These are phyloP conservation scores for maize (Zea mays) DNA, from an alignment of 176 grass and related monocot genomes.

Conservation along the genomic window Zm-B73-REFERENCE-NAM-5.0 NC_050096.1:218412501-218413000, in stretches of 20 bases:
- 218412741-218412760: no score
- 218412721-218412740: no score
- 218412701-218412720: neutral
- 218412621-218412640: neutral
- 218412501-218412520: no score
- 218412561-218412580: neutral
- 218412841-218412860: constrained; percentile 45
- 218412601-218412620: neutral
- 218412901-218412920: constrained; percentile 63
- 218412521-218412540: neutral
- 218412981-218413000: constrained; percentile 44
- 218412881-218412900: constrained; percentile 67
- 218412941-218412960: neutral
- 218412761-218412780: neutral
- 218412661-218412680: constrained; percentile 24
- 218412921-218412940: constrained; percentile 44
- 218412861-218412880: constrained; percentile 75
- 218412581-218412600: neutral
- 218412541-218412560: neutral
- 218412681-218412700: constrained; percentile 27
- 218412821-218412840: neutral
- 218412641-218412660: neutral
- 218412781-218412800: neutral
- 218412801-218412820: neutral
- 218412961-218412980: constrained; percentile 55